phyloP scores from a whole-genome alignment of 345 rosid genomes.

The Populus davidiana region DNA sequence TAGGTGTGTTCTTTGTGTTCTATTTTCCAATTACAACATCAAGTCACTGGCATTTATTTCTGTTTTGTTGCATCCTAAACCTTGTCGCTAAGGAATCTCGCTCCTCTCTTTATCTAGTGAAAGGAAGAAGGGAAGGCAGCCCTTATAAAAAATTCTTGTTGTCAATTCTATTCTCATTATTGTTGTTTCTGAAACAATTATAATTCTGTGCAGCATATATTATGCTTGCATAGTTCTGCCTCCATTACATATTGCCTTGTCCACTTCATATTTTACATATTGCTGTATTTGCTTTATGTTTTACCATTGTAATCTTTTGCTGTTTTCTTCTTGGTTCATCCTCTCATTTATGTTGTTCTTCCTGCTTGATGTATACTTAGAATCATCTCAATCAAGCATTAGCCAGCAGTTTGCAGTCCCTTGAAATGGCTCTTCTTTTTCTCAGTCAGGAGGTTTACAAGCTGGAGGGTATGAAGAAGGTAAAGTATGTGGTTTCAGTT shows the following conservation, averaged over 20 bases:
- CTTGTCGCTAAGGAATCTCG: neutral
- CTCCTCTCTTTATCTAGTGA: neutral
- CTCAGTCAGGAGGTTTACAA: conserved; percentile 59
- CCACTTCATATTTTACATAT: no score
- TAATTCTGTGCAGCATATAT: neutral
- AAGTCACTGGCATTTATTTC: neutral
- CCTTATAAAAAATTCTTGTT: neutral
- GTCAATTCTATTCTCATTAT: neutral
- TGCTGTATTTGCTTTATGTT: neutral
- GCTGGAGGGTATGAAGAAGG: conserved; percentile 64
- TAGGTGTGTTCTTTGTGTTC: neutral
- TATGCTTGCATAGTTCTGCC: neutral
- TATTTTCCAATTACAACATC: neutral
- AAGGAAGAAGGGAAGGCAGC: neutral
- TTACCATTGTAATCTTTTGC: neutral
- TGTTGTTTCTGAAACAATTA: neutral
- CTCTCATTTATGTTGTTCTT: conserved; percentile 25
- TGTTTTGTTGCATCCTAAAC: neutral
- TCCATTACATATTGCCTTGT: no score
- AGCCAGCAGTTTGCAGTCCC: conserved; percentile 40
- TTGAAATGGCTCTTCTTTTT: conserved; percentile 74
- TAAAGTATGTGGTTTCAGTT: conserved; percentile 31
- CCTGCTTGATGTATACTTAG: conserved; percentile 49
- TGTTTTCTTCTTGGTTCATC: conserved; percentile 7
- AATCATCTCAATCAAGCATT: conserved; percentile 52